phyloP scores from a whole-genome alignment of 352 stramenopile species.

The Pilasporangium apinafurcum region DNA sequence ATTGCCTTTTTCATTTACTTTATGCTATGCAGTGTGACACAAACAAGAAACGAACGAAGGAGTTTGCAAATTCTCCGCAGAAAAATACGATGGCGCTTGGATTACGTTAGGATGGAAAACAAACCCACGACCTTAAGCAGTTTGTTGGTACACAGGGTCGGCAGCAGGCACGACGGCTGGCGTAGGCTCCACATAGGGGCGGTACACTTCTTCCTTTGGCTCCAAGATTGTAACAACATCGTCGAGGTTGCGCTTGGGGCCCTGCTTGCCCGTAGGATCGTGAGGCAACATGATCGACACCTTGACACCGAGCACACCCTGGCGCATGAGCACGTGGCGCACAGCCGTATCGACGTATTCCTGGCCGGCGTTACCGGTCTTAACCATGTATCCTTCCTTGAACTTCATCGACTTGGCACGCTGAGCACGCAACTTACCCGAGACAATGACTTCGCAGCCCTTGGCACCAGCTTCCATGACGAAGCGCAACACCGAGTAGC shows the following conservation, averaged over 20 bases:
- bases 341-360: slow-evolving; percentile 99
- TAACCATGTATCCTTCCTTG: slow-evolving; percentile 99
- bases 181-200: slow-evolving; percentile 75
- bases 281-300: slow-evolving; percentile 99
- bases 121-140: not conserved
- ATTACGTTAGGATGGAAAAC: too few species aligned
- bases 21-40: too few species aligned
- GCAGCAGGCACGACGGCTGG: slow-evolving; percentile 35
- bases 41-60: too few species aligned
- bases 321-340: slow-evolving; percentile 98
- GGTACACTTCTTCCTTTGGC: slow-evolving; percentile 95
- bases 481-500: slow-evolving; percentile 99
- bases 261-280: slow-evolving; percentile 95
- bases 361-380: slow-evolving; percentile 96
- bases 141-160: slow-evolving; percentile 14
- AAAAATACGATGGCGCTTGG: not conserved
- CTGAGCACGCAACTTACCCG: slow-evolving; percentile 98
- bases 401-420: slow-evolving; percentile 99
- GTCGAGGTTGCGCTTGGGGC: slow-evolving; percentile 96
- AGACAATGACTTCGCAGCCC: slow-evolving; percentile 99
- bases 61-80: slow-evolving; percentile 12
- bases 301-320: slow-evolving; percentile 99
- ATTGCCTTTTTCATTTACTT: too few species aligned
- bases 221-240: slow-evolving; percentile 99
- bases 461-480: slow-evolving; percentile 99